Base-by-base conservation (phyloP, 306 rosid species). In the Quercus dentata region DNA sequence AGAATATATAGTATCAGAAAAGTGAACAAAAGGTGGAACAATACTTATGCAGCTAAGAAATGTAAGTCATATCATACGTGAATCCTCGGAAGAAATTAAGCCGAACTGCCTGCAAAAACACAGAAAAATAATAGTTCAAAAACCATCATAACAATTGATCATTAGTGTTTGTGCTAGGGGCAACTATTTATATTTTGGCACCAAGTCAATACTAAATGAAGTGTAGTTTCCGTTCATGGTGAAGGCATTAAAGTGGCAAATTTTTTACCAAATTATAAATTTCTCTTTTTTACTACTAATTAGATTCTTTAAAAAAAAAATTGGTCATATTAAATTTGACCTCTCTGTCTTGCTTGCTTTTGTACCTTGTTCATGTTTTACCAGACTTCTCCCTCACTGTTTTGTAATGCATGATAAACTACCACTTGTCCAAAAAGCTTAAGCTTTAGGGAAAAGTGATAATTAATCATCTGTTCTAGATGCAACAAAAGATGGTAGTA, bases 41-140 rank as follows among this genome's bases (percentile, higher is more conserved):
- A 51, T 70, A 46, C 14, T 70, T 69, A 18, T 56, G 17, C 14
- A 33, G 54, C 7, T 38, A 77, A 73, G 49, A 56, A 23, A 33
- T 6, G 9, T 11, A 23, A 56, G 62, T 61, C 49, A 65, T 23
- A 46, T 69, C 92, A 25, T 88, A 94, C 98, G 82, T 88, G 87
- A 93, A 89, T 70, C 97, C 97, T 81, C 94, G 78, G 78, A 93
- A 93, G 61, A 93, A 93, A 70, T 91, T 91, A 58, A 93, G 81
- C 79, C 97, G 83, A 49, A 94, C 97, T 30, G 89, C 97, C 98
- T 94, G 91, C 79, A 82, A 68, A 85, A 83, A 21, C 28, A 75
- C 51, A 31, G 27, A 54, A 73, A 78, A 77, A 65, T 10, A 11
- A 12, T 49, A 49, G 17, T 49, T 49, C 17, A 49, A 5, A 49